Evolutionary conservation across 345 rosid genomes (phyloP), one percentile per base, ranked within the genome.

Genomic region (Acer campestre): DNA sequence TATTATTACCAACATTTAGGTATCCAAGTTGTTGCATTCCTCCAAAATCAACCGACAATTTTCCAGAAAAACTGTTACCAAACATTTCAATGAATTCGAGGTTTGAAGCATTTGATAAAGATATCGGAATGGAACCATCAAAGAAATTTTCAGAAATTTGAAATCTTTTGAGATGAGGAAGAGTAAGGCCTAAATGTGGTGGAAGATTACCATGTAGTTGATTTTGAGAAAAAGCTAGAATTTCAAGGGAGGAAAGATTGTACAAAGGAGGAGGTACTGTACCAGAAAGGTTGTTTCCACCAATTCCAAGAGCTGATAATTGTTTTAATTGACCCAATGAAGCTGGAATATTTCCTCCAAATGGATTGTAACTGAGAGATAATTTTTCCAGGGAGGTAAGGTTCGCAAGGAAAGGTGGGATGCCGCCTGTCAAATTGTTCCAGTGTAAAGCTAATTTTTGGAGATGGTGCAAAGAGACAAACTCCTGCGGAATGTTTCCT

Each of bases 161-260:
- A 27, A 82, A 66, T 9, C 0, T 0, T 14, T 56, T 20, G 2
- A 76, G 68, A 42, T 38, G 49, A 6, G 82, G 82, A 49, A 76
- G 80, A 16, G 59, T 40, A 35, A 58, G 27, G 20, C 75, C 79
- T 10, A 80, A 53, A 51, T 59, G n/a, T 27, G 56, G 13, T 5
- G 78, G 83, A 22, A 84, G 77, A 13, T n/a, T 67, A 18, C 84
- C 81, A 22, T 80, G 55, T 1, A 85, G 55, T n/a, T 68, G 79
- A 40, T 81, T 84, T 5, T 1, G 0, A 6, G 74, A 0, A 18
- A 81, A 7, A 4, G 72, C n/a, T 0, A 83, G 1, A 13, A 9
- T 10, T 0, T 11, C n/a, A 10, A 80, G 66, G 7, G 70, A 64
- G 23, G 86, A 83, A 1, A 80, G 35, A 29, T 83, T 83, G 61